These are phyloP conservation scores for Ilyonectria destructans DNA, from an alignment of 2,329 filamentous ascomycete genomes.

Conservation along the genomic window DNA sequence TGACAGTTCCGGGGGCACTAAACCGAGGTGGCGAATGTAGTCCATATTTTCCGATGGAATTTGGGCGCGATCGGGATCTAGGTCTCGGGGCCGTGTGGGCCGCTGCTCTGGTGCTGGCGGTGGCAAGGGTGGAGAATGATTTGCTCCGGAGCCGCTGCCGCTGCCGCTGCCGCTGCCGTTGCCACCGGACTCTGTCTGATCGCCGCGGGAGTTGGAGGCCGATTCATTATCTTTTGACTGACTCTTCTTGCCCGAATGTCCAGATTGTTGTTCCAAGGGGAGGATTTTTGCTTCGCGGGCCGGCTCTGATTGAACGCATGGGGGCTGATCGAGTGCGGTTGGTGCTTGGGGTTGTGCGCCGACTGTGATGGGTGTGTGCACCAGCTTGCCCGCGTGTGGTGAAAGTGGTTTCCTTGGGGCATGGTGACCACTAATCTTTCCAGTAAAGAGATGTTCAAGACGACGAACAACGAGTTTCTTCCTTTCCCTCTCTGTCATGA, in stretches of 20 bases:
- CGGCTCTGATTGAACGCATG: constrained; percentile 53
- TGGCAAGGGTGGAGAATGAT: constrained; percentile 59
- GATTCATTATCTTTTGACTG: constrained; percentile 63
- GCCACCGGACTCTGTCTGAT: constrained; percentile 62
- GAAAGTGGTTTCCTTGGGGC: constrained; percentile 43
- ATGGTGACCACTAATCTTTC: constrained; percentile 69
- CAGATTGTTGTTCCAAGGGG: constrained; percentile 48
- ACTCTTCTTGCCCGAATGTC: constrained; percentile 57
- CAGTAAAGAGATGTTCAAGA: constrained; percentile 87
- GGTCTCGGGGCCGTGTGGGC: constrained; percentile 82
- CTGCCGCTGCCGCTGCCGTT: constrained; percentile 50
- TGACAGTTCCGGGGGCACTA: constrained; percentile 72
- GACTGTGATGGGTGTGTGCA: constrained; percentile 45
- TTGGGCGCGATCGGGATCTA: constrained; percentile 85
- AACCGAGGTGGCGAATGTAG: constrained; percentile 83
- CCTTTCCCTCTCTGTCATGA: constrained; percentile 81
- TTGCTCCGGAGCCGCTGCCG: constrained; percentile 51
- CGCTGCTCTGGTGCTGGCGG: constrained; percentile 76
- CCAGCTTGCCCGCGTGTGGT: constrained; percentile 34
- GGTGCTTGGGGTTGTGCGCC: constrained; percentile 45
- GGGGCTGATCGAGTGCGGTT: constrained; percentile 53
- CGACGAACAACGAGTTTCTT: constrained; percentile 84
- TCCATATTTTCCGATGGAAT: constrained; percentile 84
- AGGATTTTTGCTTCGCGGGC: constrained; percentile 68
- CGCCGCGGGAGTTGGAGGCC: constrained; percentile 64